Evolutionary conservation across 768 basidiomycete species (phyloP).

Genomic region (Auricularia auricula-judae): DNA sequence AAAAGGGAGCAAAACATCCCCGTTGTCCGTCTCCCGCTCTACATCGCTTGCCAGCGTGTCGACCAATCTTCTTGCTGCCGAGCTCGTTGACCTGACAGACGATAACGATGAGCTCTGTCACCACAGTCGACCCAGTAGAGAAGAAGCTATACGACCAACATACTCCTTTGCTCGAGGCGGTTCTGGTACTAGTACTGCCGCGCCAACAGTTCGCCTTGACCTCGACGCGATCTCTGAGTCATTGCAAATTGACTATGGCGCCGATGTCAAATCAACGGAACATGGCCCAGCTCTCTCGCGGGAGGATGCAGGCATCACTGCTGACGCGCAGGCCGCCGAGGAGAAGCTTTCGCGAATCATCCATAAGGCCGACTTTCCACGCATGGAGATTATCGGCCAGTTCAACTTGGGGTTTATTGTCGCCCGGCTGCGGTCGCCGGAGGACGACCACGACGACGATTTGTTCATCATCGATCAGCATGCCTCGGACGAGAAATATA

Average conservation of each 20-base stretch:
- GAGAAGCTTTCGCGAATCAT: conserved; percentile 75
- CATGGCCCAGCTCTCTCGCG: neutral
- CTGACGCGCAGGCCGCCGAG: conserved; percentile 45
- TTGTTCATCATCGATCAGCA: conserved; percentile 97
- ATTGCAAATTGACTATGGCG: neutral
- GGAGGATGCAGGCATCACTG: conserved; percentile 14
- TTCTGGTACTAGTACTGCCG: too few relatives aligned
- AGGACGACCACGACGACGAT: conserved; percentile 48
- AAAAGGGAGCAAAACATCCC: too few relatives aligned
- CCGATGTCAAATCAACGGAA: neutral
- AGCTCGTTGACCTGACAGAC: neutral
- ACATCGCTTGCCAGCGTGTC: neutral
- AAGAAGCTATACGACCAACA: neutral
- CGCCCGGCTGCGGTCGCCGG: conserved; percentile 42
- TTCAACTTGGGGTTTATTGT: conserved; percentile 96
- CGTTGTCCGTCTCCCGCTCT: too few relatives aligned
- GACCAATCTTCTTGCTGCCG: neutral
- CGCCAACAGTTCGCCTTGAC: neutral
- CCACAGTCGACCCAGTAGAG: neutral
- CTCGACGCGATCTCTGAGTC: neutral
- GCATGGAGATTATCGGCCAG: conserved; percentile 83
- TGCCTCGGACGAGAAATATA: conserved; percentile 96
- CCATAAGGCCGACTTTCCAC: conserved; percentile 70
- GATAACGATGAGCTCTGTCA: neutral
- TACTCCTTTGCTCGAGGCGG: neutral